phyloP scores from a whole-genome alignment of 2,329 filamentous ascomycete species.

The Calonectria multiphialidica region DNA sequence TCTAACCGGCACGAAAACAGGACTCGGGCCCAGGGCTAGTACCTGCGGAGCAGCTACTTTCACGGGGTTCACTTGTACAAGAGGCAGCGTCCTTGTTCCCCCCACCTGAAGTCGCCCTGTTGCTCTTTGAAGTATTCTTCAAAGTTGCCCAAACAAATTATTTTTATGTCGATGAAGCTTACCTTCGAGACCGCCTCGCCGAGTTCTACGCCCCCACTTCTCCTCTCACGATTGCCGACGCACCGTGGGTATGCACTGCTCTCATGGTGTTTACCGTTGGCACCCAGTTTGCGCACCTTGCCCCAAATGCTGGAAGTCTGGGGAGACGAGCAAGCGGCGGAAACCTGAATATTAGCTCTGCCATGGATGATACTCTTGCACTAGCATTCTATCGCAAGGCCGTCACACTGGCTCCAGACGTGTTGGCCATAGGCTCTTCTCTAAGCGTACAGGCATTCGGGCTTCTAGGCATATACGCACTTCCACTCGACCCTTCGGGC shows the following conservation, averaged over 20 bases:
- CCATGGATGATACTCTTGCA: slow-evolving; percentile 31
- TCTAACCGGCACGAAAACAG: background rate
- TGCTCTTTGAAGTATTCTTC: slow-evolving; percentile 37
- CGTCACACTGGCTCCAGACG: slow-evolving; percentile 25
- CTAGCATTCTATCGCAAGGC: slow-evolving; percentile 33
- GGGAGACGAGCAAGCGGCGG: slow-evolving; percentile 12
- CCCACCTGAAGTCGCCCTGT: slow-evolving; percentile 19
- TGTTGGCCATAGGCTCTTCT: slow-evolving; percentile 28
- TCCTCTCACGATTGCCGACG: slow-evolving; percentile 14
- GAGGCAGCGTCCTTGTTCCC: slow-evolving; percentile 34
- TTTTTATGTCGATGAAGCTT: slow-evolving; percentile 37
- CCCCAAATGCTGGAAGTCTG: slow-evolving; percentile 6
- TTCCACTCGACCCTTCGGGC: slow-evolving; percentile 35
- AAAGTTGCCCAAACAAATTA: slow-evolving; percentile 40
- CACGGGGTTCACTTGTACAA: slow-evolving; percentile 24
- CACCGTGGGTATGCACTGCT: slow-evolving; percentile 35
- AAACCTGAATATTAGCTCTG: slow-evolving; percentile 22
- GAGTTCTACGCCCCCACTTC: slow-evolving; percentile 29
- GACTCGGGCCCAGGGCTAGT: background rate
- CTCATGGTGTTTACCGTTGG: slow-evolving; percentile 40
- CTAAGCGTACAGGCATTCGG: slow-evolving; percentile 38
- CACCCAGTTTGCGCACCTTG: slow-evolving; percentile 34
- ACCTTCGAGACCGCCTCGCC: slow-evolving; percentile 27
- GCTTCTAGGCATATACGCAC: slow-evolving; percentile 33
- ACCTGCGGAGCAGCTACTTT: slow-evolving; percentile 14